Percentiles rank a stretch among this genome's conserved stretches.
Evolutionary conservation across 1,284 basidiomycete genomes (phyloP).

Genomic region (Kalmanozyma brasiliensis): DNA sequence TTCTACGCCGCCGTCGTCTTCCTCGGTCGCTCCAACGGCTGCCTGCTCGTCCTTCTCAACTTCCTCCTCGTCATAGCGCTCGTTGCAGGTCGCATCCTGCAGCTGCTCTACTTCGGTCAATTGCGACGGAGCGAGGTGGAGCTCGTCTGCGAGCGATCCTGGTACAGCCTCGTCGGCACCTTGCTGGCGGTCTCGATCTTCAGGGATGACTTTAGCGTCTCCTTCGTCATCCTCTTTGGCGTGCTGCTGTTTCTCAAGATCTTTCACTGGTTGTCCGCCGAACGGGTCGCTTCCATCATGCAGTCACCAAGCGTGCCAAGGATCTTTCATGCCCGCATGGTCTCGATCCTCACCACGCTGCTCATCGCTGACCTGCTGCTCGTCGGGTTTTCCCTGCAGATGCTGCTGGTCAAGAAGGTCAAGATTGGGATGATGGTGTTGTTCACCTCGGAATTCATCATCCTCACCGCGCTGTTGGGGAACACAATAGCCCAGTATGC

Average conservation of each 20-base stretch:
- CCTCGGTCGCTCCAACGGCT: constrained; percentile 86
- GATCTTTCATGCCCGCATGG: constrained; percentile 86
- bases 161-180: constrained; percentile 98
- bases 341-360: constrained; percentile 76
- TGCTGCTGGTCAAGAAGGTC: constrained; percentile 51
- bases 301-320: constrained; percentile 85
- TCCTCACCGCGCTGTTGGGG: constrained; percentile 82
- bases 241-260: constrained; percentile 93
- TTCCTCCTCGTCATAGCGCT: constrained; percentile 84
- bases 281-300: constrained; percentile 98
- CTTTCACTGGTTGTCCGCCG: constrained; percentile 95
- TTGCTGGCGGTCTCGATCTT: constrained; percentile 96
- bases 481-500: constrained; percentile 85
- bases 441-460: constrained; percentile 88
- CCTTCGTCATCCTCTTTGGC: constrained; percentile 90
- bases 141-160: constrained; percentile 91
- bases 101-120: constrained; percentile 90
- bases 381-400: constrained; percentile 79
- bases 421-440: constrained; percentile 80
- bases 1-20: constrained; percentile 93
- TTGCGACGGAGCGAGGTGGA: constrained; percentile 90
- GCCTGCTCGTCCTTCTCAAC: constrained; percentile 79
- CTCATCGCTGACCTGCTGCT: constrained; percentile 78
- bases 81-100: constrained; percentile 79
- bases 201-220: constrained; percentile 77